Evolutionary conservation across 352 stramenopile genomes (phyloP).

Genomic region (Phytophthora boehmeriae): DNA sequence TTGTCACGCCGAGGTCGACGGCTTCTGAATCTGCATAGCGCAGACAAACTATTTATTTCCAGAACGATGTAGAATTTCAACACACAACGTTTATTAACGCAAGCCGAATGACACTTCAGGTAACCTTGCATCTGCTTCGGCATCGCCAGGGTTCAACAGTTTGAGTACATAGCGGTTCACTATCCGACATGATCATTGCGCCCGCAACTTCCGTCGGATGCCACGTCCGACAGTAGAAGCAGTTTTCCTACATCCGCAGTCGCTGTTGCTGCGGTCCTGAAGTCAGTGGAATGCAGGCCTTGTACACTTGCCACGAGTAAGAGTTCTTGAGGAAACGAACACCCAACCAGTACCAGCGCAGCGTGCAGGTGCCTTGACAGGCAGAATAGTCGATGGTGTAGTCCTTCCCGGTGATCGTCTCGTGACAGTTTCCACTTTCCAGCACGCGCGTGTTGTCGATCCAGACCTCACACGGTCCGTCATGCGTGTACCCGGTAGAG

Average conservation of each 20-base stretch:
- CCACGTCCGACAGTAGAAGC: background rate
- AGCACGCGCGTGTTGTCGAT: constrained; percentile 33
- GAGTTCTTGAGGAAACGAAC: constrained; percentile 39
- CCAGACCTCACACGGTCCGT: constrained; percentile 43
- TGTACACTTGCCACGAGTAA: constrained; percentile 52
- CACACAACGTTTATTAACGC: too few species aligned
- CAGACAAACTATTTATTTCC: too few species aligned
- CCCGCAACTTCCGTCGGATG: background rate
- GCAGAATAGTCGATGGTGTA: constrained; percentile 20
- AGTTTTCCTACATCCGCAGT: constrained; percentile 5
- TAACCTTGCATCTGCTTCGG: too few species aligned
- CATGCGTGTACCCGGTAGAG: constrained; percentile 50
- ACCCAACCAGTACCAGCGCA: constrained; percentile 17
- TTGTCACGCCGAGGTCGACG: constrained; percentile 24
- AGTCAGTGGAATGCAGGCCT: constrained; percentile 38
- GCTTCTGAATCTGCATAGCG: too few species aligned
- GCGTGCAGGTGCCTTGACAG: constrained; percentile 4
- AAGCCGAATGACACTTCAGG: too few species aligned
- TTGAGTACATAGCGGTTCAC: too few species aligned
- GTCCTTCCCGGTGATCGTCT: constrained; percentile 27
- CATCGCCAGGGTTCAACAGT: background rate
- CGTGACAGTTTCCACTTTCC: constrained; percentile 28
- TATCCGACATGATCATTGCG: background rate
- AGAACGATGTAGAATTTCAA: too few species aligned
- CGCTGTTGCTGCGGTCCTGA: constrained; percentile 1